Evolutionary conservation across 169 alveolate genomes (phyloP).

Genomic region (Plasmodium coatneyi): DNA sequence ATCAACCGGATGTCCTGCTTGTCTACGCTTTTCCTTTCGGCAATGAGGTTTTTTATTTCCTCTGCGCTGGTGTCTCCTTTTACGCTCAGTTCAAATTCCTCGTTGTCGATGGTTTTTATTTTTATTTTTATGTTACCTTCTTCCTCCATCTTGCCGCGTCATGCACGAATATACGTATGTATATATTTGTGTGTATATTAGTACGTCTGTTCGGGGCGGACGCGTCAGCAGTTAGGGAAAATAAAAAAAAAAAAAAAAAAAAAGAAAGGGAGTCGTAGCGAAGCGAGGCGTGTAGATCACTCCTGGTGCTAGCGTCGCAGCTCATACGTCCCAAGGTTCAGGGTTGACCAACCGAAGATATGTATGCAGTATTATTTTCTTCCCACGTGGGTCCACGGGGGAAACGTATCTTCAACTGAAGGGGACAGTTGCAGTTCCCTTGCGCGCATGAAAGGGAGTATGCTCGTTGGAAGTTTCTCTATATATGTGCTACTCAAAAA

Average conservation of each 20-base stretch:
- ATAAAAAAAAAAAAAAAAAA: too few species aligned
- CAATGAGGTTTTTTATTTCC: slow-evolving; percentile 38
- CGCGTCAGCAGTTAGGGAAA: background rate
- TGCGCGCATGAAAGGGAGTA: background rate
- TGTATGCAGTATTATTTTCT: background rate
- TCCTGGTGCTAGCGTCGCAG: background rate
- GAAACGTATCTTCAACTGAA: background rate
- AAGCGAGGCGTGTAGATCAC: background rate
- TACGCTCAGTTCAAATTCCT: slow-evolving; percentile 43
- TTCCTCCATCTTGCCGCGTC: slow-evolving; percentile 6
- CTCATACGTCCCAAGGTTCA: background rate
- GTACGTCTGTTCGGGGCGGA: background rate
- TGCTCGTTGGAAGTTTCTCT: background rate
- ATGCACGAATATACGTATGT: background rate
- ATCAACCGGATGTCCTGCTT: slow-evolving; percentile 51
- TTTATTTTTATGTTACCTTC: slow-evolving; percentile 48
- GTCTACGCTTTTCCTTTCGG: slow-evolving; percentile 43
- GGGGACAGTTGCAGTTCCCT: background rate
- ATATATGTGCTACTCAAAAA: background rate
- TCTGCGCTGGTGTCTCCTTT: slow-evolving; percentile 15
- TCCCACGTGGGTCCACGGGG: background rate
- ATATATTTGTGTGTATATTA: too few species aligned
- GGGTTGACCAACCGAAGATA: background rate
- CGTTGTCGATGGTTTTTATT: slow-evolving; percentile 48
- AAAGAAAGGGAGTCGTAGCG: background rate